Evolutionary conservation across 257 asterid species (phyloP).

Genomic region (Misopates orontium): DNA sequence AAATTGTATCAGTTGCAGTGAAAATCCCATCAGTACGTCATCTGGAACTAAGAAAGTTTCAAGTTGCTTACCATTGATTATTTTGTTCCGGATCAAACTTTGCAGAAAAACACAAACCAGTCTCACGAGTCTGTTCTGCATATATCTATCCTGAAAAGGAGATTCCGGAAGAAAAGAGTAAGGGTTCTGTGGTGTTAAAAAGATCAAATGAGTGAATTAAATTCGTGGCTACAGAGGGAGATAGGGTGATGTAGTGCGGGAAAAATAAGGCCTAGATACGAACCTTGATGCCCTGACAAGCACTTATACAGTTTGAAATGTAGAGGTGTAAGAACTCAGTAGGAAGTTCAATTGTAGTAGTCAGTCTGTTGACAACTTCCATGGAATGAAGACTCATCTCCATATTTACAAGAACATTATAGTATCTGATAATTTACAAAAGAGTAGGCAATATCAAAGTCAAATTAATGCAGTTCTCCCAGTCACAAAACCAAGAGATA

Average conservation of each 20-base stretch:
- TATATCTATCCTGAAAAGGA: conserved; percentile 82
- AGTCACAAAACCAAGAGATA: conserved; percentile 23
- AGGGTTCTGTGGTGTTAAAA: conserved; percentile 1
- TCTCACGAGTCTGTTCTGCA: conserved; percentile 97
- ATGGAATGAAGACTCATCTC: conserved; percentile 99
- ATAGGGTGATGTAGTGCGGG: neutral
- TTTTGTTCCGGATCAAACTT: conserved; percentile 89
- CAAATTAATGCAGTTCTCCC: conserved; percentile 1
- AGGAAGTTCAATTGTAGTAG: conserved; percentile 95
- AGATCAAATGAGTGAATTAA: conserved; percentile 11
- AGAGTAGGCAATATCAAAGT: conserved; percentile 19
- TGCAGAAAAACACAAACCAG: conserved; percentile 94
- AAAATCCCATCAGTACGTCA: neutral
- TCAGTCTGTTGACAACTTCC: conserved; percentile 99
- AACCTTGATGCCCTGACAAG: conserved; percentile 96
- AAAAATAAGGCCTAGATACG: conserved; percentile 2
- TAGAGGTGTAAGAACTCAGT: conserved; percentile 91
- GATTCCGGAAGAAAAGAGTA: conserved; percentile 16
- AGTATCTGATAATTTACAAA: conserved; percentile 57
- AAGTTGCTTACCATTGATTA: conserved; percentile 70
- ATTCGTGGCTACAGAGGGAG: neutral
- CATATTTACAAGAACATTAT: conserved; percentile 96
- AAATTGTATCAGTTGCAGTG: neutral
- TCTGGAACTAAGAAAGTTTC: neutral
- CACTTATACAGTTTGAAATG: conserved; percentile 87